Evolutionary conservation across 2,329 filamentous ascomycete species (phyloP).

Genomic region (Cladobotryum mycophilum): DNA sequence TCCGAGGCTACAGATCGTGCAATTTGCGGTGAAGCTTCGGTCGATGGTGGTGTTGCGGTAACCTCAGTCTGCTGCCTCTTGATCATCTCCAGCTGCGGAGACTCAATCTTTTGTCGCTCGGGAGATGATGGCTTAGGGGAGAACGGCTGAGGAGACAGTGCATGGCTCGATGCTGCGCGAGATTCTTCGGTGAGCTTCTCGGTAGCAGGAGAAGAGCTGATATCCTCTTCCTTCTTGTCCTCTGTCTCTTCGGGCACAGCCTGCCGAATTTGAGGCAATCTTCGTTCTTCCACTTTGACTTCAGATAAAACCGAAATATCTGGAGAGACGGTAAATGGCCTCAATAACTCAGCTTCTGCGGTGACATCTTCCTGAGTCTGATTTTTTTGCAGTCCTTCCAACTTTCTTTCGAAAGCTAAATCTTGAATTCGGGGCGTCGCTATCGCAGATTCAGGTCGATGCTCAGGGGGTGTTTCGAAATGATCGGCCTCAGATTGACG

Average conservation of each 20-base stretch:
- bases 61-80: neutral
- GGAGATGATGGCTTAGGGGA: conserved; percentile 2
- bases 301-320: conserved; percentile 10
- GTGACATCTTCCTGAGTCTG: neutral
- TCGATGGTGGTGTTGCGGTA: neutral
- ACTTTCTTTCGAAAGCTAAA: conserved; percentile 1
- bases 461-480: conserved; percentile 1
- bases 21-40: conserved; percentile 4
- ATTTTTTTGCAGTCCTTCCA: neutral
- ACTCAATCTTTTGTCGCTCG: neutral
- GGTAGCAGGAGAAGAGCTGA: too few relatives aligned
- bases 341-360: neutral
- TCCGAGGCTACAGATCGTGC: conserved; percentile 3
- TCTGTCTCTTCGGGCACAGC: neutral
- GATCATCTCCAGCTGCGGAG: neutral
- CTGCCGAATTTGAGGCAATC: neutral
- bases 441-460: neutral
- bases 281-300: conserved; percentile 4
- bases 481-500: neutral
- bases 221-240: neutral
- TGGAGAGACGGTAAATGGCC: conserved; percentile 9
- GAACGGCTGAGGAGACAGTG: conserved; percentile 8
- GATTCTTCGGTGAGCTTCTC: neutral
- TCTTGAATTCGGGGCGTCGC: conserved; percentile 1
- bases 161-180: neutral